Evolutionary conservation across 805 yeast species (phyloP).

Genomic region (Wickerhamiella cacticola): DNA sequence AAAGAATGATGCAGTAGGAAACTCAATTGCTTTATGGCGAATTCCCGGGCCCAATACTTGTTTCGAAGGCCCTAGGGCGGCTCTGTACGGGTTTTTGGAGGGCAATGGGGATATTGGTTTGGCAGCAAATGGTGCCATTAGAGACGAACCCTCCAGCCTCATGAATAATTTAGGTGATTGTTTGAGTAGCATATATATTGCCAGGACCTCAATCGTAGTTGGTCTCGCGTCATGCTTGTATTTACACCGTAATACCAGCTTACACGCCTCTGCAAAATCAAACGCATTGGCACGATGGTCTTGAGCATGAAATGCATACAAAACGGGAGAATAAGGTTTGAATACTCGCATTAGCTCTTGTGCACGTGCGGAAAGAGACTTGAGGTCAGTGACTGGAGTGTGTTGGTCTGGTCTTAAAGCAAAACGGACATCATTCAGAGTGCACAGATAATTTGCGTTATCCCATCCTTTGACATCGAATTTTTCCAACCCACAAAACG

Average conservation of each 20-base stretch:
- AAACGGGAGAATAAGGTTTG: background rate
- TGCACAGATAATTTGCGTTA: slow-evolving; percentile 10
- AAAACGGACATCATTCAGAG: slow-evolving; percentile 13
- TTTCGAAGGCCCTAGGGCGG: background rate
- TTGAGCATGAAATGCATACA: slow-evolving; percentile 3
- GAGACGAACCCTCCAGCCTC: background rate
- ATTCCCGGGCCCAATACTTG: background rate
- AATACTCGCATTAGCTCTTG: background rate
- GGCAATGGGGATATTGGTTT: background rate
- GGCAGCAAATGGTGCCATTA: background rate
- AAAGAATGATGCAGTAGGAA: background rate
- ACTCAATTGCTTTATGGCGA: background rate
- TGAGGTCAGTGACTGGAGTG: background rate
- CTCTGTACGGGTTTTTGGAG: background rate
- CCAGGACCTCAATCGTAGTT: slow-evolving; percentile 3
- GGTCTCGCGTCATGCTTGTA: background rate
- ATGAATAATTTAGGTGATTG: background rate
- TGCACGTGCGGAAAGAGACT: background rate
- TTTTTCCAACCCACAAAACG: slow-evolving; percentile 15
- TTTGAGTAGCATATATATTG: background rate
- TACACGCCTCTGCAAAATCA: slow-evolving; percentile 4
- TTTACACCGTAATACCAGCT: background rate
- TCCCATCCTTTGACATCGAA: slow-evolving; percentile 16
- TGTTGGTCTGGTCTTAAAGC: background rate
- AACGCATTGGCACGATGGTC: slow-evolving; percentile 1